Conservation (phyloP, 2,329 filamentous ascomycete species). For the Penicillium sp. region DNA sequence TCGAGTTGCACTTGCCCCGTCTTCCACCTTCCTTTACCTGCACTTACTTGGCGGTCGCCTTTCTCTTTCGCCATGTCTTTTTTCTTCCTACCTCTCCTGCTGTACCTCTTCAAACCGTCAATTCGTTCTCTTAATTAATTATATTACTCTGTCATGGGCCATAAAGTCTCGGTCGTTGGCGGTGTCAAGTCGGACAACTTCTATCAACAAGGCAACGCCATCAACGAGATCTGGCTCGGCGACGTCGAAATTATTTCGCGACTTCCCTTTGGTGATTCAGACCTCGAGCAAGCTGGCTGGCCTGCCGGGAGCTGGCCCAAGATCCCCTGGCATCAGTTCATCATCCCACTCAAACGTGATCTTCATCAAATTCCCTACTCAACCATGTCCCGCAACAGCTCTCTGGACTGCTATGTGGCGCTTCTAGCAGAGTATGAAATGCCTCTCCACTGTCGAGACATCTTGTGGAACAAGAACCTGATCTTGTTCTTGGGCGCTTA, state of each 20-base stretch:
- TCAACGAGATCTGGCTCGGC: constrained; percentile 40
- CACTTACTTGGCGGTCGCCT: neutral
- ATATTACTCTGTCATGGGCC: constrained; percentile 26
- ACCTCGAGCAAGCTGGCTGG: constrained; percentile 39
- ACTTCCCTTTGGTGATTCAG: constrained; percentile 39
- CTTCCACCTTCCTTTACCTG: too few species aligned
- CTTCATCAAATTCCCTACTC: neutral
- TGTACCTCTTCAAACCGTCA: neutral
- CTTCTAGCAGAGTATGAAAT: neutral
- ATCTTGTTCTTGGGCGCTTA: too few species aligned
- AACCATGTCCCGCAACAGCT: neutral
- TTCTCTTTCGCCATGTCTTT: neutral
- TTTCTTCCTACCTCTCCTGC: neutral
- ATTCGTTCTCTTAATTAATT: neutral
- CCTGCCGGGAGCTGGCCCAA: constrained; percentile 33
- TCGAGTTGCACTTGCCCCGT: neutral
- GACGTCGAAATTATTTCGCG: constrained; percentile 39
- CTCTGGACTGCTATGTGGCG: neutral
- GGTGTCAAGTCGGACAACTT: constrained; percentile 37
- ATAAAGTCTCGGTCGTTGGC: constrained; percentile 34
- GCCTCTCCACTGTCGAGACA: neutral
- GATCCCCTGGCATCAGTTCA: constrained; percentile 41
- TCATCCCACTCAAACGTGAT: constrained; percentile 34
- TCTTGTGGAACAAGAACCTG: neutral
- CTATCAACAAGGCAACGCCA: constrained; percentile 36